phyloP scores from a whole-genome alignment of 176 grass and related monocot species.

The Elaeis guineensis region DNA sequence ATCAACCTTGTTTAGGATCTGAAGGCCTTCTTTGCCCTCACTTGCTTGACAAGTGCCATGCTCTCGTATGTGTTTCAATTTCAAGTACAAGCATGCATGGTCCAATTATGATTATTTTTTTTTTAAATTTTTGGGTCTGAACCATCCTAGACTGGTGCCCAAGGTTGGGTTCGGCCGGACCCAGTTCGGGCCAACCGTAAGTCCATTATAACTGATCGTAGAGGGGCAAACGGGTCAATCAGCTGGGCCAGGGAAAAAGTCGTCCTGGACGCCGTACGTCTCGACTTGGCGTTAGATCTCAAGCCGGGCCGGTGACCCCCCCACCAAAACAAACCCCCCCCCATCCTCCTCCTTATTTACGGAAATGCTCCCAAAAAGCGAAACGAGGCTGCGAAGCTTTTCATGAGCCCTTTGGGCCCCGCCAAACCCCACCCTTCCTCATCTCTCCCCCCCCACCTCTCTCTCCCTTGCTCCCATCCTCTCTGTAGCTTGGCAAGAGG shows the following conservation, averaged over 20 bases:
- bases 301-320: background rate
- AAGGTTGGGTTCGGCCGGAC: too few species aligned
- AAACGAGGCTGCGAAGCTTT: conserved; percentile 30
- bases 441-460: conserved; percentile 1
- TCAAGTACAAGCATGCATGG: too few species aligned
- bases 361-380: conserved; percentile 43
- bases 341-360: conserved; percentile 28
- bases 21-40: too few species aligned
- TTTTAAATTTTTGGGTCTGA: too few species aligned
- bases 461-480: background rate
- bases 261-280: background rate
- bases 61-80: too few species aligned
- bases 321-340: background rate
- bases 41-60: too few species aligned
- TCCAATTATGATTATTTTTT: too few species aligned
- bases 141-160: too few species aligned
- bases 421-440: conserved; percentile 31
- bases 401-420: conserved; percentile 22
- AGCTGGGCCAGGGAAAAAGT: background rate
- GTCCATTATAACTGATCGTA: too few species aligned
- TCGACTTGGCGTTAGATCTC: background rate
- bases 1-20: too few species aligned
- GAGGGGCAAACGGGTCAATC: conserved; percentile 10
- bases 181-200: too few species aligned
- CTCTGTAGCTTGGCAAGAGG: background rate